A percentile compares a stretch with the other conserved stretches of the same genome.
Conservation (phyloP, 1,139 yeast species). For the Hemisphaericaspora xylofermentans region DNA sequence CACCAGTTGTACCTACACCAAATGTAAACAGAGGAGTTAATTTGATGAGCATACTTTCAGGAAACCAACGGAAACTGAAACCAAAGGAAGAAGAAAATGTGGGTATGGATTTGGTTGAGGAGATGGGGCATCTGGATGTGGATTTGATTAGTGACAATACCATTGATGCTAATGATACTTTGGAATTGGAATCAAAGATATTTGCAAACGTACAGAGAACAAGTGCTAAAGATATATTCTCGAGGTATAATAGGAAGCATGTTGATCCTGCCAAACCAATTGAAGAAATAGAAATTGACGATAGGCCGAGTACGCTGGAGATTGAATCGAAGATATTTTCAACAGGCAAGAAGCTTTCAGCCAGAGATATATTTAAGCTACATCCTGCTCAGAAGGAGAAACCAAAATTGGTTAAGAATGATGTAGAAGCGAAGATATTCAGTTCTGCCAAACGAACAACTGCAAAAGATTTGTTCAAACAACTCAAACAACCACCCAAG, state of each 20-base stretch:
- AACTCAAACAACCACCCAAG: conserved; percentile 9
- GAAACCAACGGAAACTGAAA: conserved; percentile 8
- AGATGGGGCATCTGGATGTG: neutral
- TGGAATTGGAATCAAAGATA: conserved; percentile 36
- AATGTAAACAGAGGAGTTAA: neutral
- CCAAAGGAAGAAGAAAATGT: conserved; percentile 1
- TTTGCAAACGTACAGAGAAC: conserved; percentile 23
- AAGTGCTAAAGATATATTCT: conserved; percentile 33
- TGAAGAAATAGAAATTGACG: neutral
- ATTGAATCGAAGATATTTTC: conserved; percentile 2
- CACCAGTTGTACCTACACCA: neutral
- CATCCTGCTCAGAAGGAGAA: neutral
- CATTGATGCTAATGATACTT: conserved; percentile 2
- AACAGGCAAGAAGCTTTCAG: conserved; percentile 2
- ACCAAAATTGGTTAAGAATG: neutral
- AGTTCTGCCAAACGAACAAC: conserved; percentile 22
- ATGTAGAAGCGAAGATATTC: conserved; percentile 10
- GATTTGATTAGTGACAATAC: too few species aligned
- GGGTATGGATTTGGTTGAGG: neutral
- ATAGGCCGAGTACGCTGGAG: neutral
- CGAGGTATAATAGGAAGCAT: conserved; percentile 15
- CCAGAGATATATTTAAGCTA: conserved; percentile 4
- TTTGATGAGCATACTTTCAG: conserved; percentile 11
- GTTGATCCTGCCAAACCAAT: too few species aligned
- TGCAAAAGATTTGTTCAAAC: conserved; percentile 21